Base-by-base conservation (phyloP, 2,329 filamentous ascomycete genomes). In the Calonectria pteridis region DNA sequence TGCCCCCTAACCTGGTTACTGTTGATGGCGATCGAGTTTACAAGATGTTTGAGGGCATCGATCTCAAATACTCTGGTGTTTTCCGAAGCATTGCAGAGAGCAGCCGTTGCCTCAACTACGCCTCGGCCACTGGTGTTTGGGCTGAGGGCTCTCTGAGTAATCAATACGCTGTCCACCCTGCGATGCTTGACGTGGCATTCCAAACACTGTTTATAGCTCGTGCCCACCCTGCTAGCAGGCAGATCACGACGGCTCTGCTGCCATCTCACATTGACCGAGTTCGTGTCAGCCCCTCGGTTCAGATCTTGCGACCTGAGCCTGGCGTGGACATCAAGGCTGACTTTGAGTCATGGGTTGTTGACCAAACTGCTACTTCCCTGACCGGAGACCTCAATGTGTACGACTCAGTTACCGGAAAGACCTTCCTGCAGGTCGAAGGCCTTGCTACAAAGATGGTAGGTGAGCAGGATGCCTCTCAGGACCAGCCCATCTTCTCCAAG, bases 371-470 rank as follows among this genome's bases (percentile, higher is more conserved):
- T n/a, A 73, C 72, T 29, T 69, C 72, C 9, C 40, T 74, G 3
- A 74, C 72, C 4, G 72, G 72, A 31, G 72, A 74, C 35, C 55
- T 74, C 26, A 74, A 72, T 37, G 68, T 74, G 16, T 74, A 74
- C 26, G 72, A 74, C 16, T 65, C 69, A 6, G 46, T 53, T 28
- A 62, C 72, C 18, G 63, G 64, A 49, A 53, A 72, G 70, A 72
- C 70, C 7, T 72, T 72, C 49, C 55, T 72, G 3, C 70, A 72
- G 37, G 70, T 72, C 13, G 70, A 72, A 31, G 70, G 70, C 20
- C 70, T 72, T 37, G 70, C 63, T 18, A 72, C 70, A 0, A 72
- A 64, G n/a, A 68, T 67, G 65, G 55, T 72, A 3, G 70, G 70
- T 4, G 72, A 70, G 33, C 72, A 71, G 31, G 72, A 72, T 51